Evolutionary conservation across 257 asterid species (phyloP).

Genomic region (Nicotiana undulata): DNA sequence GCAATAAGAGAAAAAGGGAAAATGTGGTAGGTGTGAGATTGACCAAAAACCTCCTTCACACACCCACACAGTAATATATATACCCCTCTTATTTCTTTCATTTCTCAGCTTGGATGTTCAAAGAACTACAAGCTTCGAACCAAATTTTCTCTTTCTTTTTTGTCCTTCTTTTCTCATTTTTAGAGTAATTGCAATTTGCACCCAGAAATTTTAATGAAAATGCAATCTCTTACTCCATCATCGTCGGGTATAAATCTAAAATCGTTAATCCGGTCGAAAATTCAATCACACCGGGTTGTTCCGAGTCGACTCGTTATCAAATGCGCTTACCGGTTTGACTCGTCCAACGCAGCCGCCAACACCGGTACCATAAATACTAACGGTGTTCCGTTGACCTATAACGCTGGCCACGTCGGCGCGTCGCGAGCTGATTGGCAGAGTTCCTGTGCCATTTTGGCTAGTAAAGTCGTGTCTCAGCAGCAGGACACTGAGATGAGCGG

Average conservation of each 20-base stretch:
- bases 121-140: conserved; percentile 32
- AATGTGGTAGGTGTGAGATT: conserved; percentile 54
- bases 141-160: background rate
- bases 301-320: conserved; percentile 18
- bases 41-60: conserved; percentile 31
- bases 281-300: conserved; percentile 18
- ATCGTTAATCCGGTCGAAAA: conserved; percentile 15
- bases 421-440: conserved; percentile 90
- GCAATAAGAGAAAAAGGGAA: no score
- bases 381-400: background rate
- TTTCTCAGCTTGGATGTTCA: conserved; percentile 72
- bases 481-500: conserved; percentile 47
- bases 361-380: background rate
- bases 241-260: conserved; percentile 33
- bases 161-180: background rate
- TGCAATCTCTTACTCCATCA: conserved; percentile 22
- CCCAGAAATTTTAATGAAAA: background rate
- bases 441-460: conserved; percentile 80
- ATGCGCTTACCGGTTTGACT: conserved; percentile 37
- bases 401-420: conserved; percentile 34
- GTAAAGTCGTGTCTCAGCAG: conserved; percentile 83
- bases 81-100: conserved; percentile 14
- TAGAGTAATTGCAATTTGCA: background rate
- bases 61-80: conserved; percentile 28
- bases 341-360: conserved; percentile 15